These are phyloP conservation scores for Pseudogymnoascus sp. DNA, from an alignment of 2,329 filamentous ascomycete species.

Conservation along the genomic window DNA sequence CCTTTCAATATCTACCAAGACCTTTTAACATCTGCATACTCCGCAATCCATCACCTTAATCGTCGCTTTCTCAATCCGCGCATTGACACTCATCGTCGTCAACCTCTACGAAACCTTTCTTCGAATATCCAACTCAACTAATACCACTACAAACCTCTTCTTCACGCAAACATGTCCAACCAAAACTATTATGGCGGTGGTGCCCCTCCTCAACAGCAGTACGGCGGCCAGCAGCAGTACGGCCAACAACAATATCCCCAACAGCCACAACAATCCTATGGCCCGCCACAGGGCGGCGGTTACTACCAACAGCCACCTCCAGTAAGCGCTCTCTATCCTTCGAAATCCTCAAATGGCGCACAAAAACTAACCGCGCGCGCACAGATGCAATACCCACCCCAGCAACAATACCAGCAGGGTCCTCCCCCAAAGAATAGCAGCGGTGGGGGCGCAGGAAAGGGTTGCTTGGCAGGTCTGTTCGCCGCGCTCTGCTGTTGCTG, in stretches of 20 bases:
- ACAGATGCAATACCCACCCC: conserved; percentile 36
- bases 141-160: not conserved
- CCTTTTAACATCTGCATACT: not conserved
- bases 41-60: not conserved
- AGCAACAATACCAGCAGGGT: conserved; percentile 39
- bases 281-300: conserved; percentile 12
- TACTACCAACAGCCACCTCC: conserved; percentile 15
- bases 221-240: conserved; percentile 16
- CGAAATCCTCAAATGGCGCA: not conserved
- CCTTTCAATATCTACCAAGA: not conserved
- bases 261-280: conserved; percentile 15
- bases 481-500: conserved; percentile 43
- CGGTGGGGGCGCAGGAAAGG: conserved; percentile 31
- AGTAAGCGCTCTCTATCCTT: conserved; percentile 10
- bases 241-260: conserved; percentile 15
- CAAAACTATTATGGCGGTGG: conserved; percentile 32
- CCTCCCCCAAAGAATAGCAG: conserved; percentile 29
- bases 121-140: not conserved
- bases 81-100: not conserved
- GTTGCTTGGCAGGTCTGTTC: conserved; percentile 38
- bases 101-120: not conserved
- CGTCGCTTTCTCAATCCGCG: not conserved
- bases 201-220: conserved; percentile 27
- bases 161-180: conserved; percentile 11
- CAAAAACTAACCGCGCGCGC: conserved; percentile 15